phyloP scores from a whole-genome alignment of 73 alveolate genomes.

The Halteria grandinella region DNA sequence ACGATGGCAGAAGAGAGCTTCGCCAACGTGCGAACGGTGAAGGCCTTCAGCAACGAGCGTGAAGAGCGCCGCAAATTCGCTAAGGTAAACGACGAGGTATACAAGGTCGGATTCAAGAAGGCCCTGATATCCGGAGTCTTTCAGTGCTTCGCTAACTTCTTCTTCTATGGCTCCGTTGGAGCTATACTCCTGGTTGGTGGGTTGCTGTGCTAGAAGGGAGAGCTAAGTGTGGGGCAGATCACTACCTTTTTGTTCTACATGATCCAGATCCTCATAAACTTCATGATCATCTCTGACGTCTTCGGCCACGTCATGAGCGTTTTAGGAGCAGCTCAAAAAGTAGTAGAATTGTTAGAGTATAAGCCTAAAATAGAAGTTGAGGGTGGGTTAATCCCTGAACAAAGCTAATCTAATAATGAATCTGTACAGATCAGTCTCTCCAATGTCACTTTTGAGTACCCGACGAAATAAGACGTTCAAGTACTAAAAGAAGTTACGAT shows the following conservation, averaged over 20 bases:
- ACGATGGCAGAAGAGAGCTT: constrained; percentile 76
- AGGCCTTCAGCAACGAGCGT: constrained; percentile 71
- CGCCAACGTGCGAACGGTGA: constrained; percentile 81
- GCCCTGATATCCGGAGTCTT: background rate
- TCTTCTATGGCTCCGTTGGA: background rate
- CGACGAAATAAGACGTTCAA: constrained; percentile 57
- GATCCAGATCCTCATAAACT: background rate
- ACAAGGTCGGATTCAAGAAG: background rate
- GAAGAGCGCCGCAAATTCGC: background rate
- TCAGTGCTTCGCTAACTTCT: background rate
- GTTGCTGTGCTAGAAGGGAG: background rate
- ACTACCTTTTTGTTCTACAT: constrained; percentile 16
- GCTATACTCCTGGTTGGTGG: background rate
- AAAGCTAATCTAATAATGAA: background rate
- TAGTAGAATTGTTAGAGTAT: constrained; percentile 40
- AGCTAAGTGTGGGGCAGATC: background rate
- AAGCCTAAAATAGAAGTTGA: constrained; percentile 26
- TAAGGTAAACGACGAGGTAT: background rate
- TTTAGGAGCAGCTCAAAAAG: constrained; percentile 59
- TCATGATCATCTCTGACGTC: background rate
- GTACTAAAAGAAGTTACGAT: constrained; percentile 30
- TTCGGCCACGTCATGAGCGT: background rate
- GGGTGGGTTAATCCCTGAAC: constrained; percentile 25
- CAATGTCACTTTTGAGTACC: constrained; percentile 55
- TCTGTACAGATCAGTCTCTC: background rate